Base-by-base conservation (phyloP, 371 early-diverging fungal species). In the Actinomortierella wolfii region DNA sequence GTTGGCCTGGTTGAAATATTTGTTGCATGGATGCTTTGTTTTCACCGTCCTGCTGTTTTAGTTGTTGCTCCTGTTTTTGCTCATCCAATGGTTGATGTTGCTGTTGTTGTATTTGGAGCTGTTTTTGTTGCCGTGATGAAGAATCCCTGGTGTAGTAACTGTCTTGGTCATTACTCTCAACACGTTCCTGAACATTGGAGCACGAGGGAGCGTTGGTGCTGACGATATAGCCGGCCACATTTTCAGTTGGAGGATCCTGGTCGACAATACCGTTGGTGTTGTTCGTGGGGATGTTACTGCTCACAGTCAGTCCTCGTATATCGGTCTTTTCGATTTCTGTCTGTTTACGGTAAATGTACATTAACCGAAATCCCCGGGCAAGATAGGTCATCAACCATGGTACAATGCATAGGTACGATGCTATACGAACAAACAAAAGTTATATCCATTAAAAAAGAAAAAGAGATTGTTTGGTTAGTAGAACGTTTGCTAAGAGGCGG, bases 371-470 rank as follows among this genome's bases (percentile, higher is more conserved):
- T 34, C 61, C 71, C 23, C 71, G 61, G n/a, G 71, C 71, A 43
- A 70, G 59, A 18, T 70, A 61, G 14, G 71, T 70, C 47, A 70
- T 55, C 25, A 70, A 59, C 71, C 71, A 70, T 39, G 71, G 71
- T 13, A 70, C 52, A 34, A 64, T 65, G 28, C 61, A 70, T 3
- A 70, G 50, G 43, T 70, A 70, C 18, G 56, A 56, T 34, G 65
- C 71, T 70, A 51, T 3, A 24, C 1, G 47, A 34, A 4, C 34
- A 34, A 34, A 34, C 34, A 34, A 11, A n/a, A n/a, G 44, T 15
- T 47, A 8, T 18, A 20, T 47, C 47, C 21, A 24, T n/a, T 15
- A 44, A 34, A 52, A 2, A 1, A 21, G 4, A 29, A 40, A 29
- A 41, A 47, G 21, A 47, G 47, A 18, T 11, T 21, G 34, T 4